Evolutionary conservation across 164 flowering plant genomes (phyloP).

Genomic region (Magnolia officinalis): DNA sequence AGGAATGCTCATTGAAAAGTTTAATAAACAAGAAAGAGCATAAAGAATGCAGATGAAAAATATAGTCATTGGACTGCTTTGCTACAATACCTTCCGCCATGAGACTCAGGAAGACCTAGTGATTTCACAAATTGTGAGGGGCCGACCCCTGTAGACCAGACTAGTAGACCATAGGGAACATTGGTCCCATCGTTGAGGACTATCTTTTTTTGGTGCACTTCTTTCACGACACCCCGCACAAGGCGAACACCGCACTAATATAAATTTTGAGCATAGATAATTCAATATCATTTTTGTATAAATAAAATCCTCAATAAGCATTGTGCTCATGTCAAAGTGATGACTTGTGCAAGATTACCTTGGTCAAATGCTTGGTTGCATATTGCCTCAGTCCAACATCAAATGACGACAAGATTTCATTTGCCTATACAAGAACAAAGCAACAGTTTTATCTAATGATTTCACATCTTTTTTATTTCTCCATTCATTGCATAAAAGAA

Average conservation of each 20-base stretch:
- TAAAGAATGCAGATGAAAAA: background rate
- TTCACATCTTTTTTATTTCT: background rate
- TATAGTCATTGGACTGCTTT: background rate
- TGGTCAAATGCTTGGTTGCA: slow-evolving; percentile 70
- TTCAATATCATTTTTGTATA: background rate
- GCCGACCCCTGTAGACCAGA: slow-evolving; percentile 95
- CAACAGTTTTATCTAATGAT: background rate
- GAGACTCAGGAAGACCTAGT: slow-evolving; percentile 61
- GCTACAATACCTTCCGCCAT: slow-evolving; percentile 65
- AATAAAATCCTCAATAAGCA: background rate
- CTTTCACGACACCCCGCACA: slow-evolving; percentile 71
- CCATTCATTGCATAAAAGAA: background rate
- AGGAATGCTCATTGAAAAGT: too few species aligned
- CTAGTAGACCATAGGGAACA: slow-evolving; percentile 80
- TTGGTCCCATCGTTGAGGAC: slow-evolving; percentile 75
- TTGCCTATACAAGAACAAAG: slow-evolving; percentile 47
- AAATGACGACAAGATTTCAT: slow-evolving; percentile 85
- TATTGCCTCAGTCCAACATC: slow-evolving; percentile 67
- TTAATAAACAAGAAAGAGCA: too few species aligned
- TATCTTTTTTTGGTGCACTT: slow-evolving; percentile 61
- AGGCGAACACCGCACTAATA: slow-evolving; percentile 72
- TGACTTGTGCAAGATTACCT: slow-evolving; percentile 28
- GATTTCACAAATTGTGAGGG: slow-evolving; percentile 74
- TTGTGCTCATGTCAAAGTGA: background rate
- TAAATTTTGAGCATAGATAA: slow-evolving; percentile 8